Evolutionary conservation across 2,329 filamentous ascomycete species (phyloP), one percentile per base, ranked within the genome.

Genomic region (Microsporum canis): DNA sequence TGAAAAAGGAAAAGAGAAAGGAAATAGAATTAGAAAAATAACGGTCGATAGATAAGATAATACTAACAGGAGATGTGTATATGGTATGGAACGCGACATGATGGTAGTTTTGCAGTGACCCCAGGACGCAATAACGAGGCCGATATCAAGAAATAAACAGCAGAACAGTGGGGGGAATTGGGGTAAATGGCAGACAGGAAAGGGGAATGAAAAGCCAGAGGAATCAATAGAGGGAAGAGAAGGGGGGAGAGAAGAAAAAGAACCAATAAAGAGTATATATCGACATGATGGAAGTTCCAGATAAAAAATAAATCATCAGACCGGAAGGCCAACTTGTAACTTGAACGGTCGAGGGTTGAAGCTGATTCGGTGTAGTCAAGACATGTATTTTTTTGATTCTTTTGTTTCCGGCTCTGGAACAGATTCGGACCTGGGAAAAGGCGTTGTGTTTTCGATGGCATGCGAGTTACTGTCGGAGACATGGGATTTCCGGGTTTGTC

Each of bases 121-220:
- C 14, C 23, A 29, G 31, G 14, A 55, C 34, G 45, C 34, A 58
- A 64, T 47, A 61, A 55, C 41, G 33, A 43, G 60, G 33, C 57
- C 33, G 39, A 57, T 60, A 62, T 41, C 53, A 59, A 41, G 43
- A 57, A 64, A 47, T 33, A 57, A 45, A 60, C 59, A 47, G 33
- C 17, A 47, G 59, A 47, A 61, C 60, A 62, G 58, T 23, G 39
- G 17, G 39, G 39, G 62, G 39, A 43, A 60, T 45, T 38, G 60
- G 47, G 53, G 58, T 58, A 59, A 63, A 59, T 61, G 57, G 60
- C 47, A 59, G n/a, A 23, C 17, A 62, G 39, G 56, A 57, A 36
- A 56, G 38, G 41, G n/a, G 33, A 36, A 5, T 23, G 5, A 17
- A 36, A 34, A 23, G 31, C 3, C 4, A 53, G n/a, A 3, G 36